Base-by-base conservation (phyloP, 208 protist genomes). In the Leishmania guyanensis region DNA sequence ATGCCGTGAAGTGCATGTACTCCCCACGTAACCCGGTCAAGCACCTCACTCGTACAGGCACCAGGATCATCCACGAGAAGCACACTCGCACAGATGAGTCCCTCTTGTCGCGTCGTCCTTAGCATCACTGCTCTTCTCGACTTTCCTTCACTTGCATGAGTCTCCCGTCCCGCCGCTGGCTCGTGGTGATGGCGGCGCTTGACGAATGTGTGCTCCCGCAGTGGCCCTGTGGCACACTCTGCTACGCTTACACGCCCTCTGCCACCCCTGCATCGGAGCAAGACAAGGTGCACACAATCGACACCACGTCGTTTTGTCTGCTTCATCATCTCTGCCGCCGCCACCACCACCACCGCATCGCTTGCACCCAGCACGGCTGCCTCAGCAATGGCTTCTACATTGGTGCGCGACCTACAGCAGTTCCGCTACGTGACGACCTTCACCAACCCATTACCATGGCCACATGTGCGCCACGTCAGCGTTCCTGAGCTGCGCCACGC, bases 391-490 rank as follows among this genome's bases (percentile, higher is more conserved):
- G 9, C 56, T 26, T 22, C 83, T 4, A 78, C 83, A 75, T 84
- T 95, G 26, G 73, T 65, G 6, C 87, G 92, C 33, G 75, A 87
- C 50, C 80, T 96, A 58, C 86, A 82, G 43, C 86, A 84, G 26
- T 97, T 92, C 60, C 92, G 89, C 50, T 92, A 90, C 71, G 51
- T 78, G 64, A 84, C 78, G 22, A 64, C 74, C 12, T 71, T 56
- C 8, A 54, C 48, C 36, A 60, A 56, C 76, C 69, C 86, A 68
- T 72, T 97, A 12, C 87, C 89, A 33, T 97, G 94, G 94, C 54
- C 77, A 6, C 80, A 87, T 50, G 50, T 97, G 39, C 92, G 91
- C 5, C 77, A 86, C 54, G 84, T 95, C 36, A 84, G 91, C 81
- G 81, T 94, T 16, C 71, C 89, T 6, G 83, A 79, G 22, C 81